A percentile compares a stretch with the other conserved stretches of the same genome.
These are phyloP conservation scores for Lentinula guzmanii DNA, from an alignment of 768 basidiomycete species.

Conservation along the genomic window DNA sequence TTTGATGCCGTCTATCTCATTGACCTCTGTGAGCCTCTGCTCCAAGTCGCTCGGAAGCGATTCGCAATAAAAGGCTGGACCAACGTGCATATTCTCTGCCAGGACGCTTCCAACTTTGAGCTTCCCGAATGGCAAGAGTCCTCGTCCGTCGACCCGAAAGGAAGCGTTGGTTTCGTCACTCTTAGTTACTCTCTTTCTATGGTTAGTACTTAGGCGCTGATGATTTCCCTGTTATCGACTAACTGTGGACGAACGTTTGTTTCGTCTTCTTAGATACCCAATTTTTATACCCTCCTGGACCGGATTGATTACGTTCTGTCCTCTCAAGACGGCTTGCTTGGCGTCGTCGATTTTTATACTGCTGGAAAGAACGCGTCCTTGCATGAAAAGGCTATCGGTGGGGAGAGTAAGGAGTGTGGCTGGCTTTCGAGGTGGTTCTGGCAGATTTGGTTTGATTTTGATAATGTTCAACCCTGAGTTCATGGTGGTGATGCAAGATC, in stretches of 20 bases:
- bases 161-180: slow-evolving; percentile 48
- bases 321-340: slow-evolving; percentile 51
- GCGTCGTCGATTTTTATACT: slow-evolving; percentile 74
- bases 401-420: slow-evolving; percentile 49
- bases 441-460: slow-evolving; percentile 66
- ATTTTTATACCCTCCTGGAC: slow-evolving; percentile 62
- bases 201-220: slow-evolving; percentile 22
- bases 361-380: slow-evolving; percentile 47
- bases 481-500: background rate
- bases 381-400: slow-evolving; percentile 59
- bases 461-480: slow-evolving; percentile 27
- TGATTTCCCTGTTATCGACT: background rate
- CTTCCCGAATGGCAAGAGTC: slow-evolving; percentile 53
- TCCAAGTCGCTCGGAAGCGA: slow-evolving; percentile 64
- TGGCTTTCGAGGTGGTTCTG: slow-evolving; percentile 76
- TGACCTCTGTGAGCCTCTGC: slow-evolving; percentile 65
- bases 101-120: slow-evolving; percentile 64
- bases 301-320: slow-evolving; percentile 60
- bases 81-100: slow-evolving; percentile 66
- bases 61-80: slow-evolving; percentile 65
- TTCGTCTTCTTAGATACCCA: slow-evolving; percentile 39
- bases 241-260: slow-evolving; percentile 2
- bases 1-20: slow-evolving; percentile 65
- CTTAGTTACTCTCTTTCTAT: slow-evolving; percentile 56
- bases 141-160: slow-evolving; percentile 37